Base-by-base conservation (phyloP, 768 basidiomycete genomes). In the Sarcodon sp. region DNA sequence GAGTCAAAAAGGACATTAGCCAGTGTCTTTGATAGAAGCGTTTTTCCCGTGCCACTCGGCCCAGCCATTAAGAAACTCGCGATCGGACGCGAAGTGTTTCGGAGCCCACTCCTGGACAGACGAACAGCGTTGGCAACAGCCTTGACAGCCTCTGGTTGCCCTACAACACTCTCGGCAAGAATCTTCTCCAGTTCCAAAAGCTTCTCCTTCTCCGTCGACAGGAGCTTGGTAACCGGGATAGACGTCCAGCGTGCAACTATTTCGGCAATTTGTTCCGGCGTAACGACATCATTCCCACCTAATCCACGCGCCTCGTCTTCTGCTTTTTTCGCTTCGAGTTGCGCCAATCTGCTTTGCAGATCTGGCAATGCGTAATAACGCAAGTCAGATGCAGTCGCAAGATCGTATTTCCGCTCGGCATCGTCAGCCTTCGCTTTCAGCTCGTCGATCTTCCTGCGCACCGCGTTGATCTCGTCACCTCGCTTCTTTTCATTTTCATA, bases 81-180 rank as follows among this genome's bases (percentile, higher is more conserved):
- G 50, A 96, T 84, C 4, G 94, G 94, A 44, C 90, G 69, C 43
- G 83, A 72, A 33, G 87, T 77, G 60, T 93, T 89, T 38, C 86
- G 75, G n/a, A 99, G 69, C n/a, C 94, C 94, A 56, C 88, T 90
- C 45, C 94, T 77, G 21, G 90, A 93, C 38, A 98, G 66, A 43
- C 94, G 78, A 55, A 98, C 87, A 2, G 94, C 94, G 60, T 94
- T 91, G 8, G 91, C 85, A 33, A 97, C 90, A 4, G 94, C 83
- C 57, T 82, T 87, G 53, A 96, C 84, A 4, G 92, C 93, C 54
- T 92, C 86, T 1, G 77, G 77, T 62, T 98, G 94, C 0, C 94
- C 92, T 41, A 97, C 81, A 15, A 97, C 89, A 35, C 75, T 78
- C 47, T 73, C 66, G 18, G 77, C 69, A 36, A 99, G 69, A 34